Evolutionary conservation across 345 rosid genomes (phyloP).

Genomic region (Crucihimalaya himalaica): DNA sequence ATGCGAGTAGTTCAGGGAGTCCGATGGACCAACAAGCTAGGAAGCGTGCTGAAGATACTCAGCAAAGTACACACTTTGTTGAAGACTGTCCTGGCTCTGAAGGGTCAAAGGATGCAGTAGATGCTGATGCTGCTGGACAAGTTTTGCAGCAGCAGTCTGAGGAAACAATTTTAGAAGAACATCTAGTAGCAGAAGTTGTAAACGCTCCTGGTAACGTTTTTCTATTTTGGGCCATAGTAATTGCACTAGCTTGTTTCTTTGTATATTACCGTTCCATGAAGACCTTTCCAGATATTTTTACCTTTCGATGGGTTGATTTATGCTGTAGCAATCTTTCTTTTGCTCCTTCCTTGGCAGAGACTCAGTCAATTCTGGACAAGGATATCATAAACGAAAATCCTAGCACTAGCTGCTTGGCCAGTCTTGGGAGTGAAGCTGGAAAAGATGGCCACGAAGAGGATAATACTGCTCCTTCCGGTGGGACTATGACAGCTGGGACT

Average conservation of each 20-base stretch:
- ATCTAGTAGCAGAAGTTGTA: slow-evolving; percentile 34
- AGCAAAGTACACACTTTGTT: slow-evolving; percentile 34
- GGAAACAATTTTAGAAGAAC: slow-evolving; percentile 40
- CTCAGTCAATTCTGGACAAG: slow-evolving; percentile 12
- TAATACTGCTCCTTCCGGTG: slow-evolving; percentile 16
- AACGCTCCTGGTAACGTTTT: slow-evolving; percentile 51
- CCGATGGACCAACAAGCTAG: slow-evolving; percentile 33
- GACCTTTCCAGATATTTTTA: slow-evolving; percentile 2
- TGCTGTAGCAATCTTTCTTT: neutral
- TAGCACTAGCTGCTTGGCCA: slow-evolving; percentile 27
- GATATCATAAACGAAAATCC: slow-evolving; percentile 10
- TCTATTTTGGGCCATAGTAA: slow-evolving; percentile 2
- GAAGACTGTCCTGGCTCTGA: slow-evolving; percentile 31
- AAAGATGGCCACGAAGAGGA: slow-evolving; percentile 29
- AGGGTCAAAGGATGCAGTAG: slow-evolving; percentile 41
- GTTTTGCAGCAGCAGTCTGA: slow-evolving; percentile 32
- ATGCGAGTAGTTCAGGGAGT: slow-evolving; percentile 40
- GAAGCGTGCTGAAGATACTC: slow-evolving; percentile 32
- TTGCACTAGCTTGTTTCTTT: slow-evolving; percentile 22
- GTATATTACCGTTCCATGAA: neutral
- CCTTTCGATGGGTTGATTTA: slow-evolving; percentile 16
- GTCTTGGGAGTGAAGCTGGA: slow-evolving; percentile 29
- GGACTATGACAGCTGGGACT: slow-evolving; percentile 27
- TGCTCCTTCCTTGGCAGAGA: slow-evolving; percentile 23
- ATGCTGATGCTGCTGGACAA: slow-evolving; percentile 38